Evolutionary conservation across 768 basidiomycete species (phyloP).

Genomic region (Hemileccinum impolitum): DNA sequence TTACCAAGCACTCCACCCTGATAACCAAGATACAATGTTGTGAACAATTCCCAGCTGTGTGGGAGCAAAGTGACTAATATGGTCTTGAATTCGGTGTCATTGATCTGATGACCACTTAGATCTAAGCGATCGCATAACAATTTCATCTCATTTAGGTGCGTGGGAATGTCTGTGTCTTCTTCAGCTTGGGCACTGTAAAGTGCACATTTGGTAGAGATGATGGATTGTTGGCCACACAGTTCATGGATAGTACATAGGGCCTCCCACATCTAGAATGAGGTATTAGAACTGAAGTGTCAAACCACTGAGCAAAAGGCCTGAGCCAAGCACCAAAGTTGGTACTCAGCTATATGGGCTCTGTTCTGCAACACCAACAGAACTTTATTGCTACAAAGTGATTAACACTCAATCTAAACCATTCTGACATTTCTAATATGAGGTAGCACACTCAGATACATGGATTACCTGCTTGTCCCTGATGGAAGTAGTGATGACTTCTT

Average conservation of each 20-base stretch:
- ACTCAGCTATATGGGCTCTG: too few relatives aligned
- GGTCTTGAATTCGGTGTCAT: not conserved
- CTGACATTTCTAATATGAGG: too few relatives aligned
- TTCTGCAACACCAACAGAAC: too few relatives aligned
- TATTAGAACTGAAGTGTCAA: too few relatives aligned
- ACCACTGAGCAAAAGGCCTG: too few relatives aligned
- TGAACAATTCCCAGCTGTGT: not conserved
- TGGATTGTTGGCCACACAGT: not conserved
- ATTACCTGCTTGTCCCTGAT: conserved; percentile 1
- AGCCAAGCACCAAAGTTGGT: too few relatives aligned
- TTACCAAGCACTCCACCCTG: too few relatives aligned
- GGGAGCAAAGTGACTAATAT: conserved; percentile 1
- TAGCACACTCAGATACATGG: not conserved
- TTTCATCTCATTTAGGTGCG: not conserved
- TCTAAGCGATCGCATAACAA: not conserved
- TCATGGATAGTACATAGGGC: not conserved
- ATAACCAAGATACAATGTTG: not conserved
- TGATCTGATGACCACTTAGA: not conserved
- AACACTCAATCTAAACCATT: too few relatives aligned
- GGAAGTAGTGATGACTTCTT: too few relatives aligned
- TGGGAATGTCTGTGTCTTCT: not conserved
- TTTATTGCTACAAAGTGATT: too few relatives aligned
- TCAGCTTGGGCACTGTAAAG: not conserved
- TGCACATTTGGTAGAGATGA: too few relatives aligned
- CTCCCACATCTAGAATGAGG: not conserved